Evolutionary conservation across 768 basidiomycete genomes (phyloP), one percentile per base, ranked within the genome.

Genomic region (Russula brevipes): DNA sequence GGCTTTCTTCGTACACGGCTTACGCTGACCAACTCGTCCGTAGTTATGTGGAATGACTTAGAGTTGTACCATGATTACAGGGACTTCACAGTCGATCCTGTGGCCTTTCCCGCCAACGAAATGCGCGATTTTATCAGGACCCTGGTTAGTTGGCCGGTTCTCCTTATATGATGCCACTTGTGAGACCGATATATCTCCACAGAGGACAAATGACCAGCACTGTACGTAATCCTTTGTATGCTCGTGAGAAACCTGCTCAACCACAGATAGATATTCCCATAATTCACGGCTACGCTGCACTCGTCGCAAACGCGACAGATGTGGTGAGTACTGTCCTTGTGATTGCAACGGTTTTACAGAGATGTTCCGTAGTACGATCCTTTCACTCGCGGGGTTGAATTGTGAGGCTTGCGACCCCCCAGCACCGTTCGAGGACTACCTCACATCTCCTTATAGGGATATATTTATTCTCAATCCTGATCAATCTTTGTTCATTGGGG

Each of bases 31-130:
- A 10, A 12, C 33, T 17, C 24, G n/a, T 58, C 53, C 46, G 19
- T 41, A 86, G 86, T 84, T 49, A 87, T 87, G 80, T 89, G 88
- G 88, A 88, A 86, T 69, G 88, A 89, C 66, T 87, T 89, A 63
- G 87, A 89, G 73, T 65, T 89, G 57, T 89, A 87, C 67, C 83
- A 87, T 67, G 82, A 85, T 33, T 76, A 80, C 41, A 79, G 88
- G 16, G 87, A 87, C 72, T 88, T 88, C 66, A 89, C 88, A 5
- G 73, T 80, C 7, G 87, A 88, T 70, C 86, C 86, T 12, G 79
- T 83, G 35, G 80, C 76, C 49, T 89, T 83, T 76, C 83, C 87
- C 5, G 74, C 70, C 16, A 77, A 81, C 17, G 81, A 84, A 63
- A 73, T 87, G 68, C 72, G 74, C 31, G 69, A 70, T 51, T 87